A percentile compares a stretch with the other conserved stretches of the same genome.
Evolutionary conservation across 73 alveolate species (phyloP).

Genomic region (Blepharisma stoltei): DNA sequence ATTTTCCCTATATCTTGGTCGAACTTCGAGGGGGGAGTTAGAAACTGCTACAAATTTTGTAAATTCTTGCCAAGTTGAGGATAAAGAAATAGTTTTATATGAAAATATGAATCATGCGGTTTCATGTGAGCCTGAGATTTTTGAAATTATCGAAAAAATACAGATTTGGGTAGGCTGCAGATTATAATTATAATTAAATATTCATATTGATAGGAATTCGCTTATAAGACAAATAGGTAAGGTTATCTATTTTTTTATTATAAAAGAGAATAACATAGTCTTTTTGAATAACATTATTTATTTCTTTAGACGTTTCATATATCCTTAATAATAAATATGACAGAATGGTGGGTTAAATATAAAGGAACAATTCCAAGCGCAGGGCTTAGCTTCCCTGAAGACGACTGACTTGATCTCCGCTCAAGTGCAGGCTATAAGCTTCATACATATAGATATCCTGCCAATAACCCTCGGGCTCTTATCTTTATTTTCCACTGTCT

Average conservation of each 20-base stretch:
- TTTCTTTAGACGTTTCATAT: too few relatives aligned
- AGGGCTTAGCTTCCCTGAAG: background rate
- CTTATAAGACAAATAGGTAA: too few relatives aligned
- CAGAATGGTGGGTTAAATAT: background rate
- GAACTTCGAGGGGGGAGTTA: too few relatives aligned
- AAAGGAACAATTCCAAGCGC: background rate
- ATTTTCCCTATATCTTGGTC: too few relatives aligned
- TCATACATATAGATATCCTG: background rate
- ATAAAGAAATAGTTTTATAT: background rate
- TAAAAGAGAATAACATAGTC: too few relatives aligned
- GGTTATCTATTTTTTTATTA: too few relatives aligned
- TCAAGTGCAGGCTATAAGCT: background rate
- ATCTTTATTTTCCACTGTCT: background rate
- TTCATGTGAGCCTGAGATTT: background rate
- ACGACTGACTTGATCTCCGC: background rate
- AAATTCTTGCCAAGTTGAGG: background rate
- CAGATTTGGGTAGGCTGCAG: background rate
- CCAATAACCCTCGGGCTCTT: background rate
- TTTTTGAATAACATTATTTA: too few relatives aligned
- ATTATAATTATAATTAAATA: too few relatives aligned
- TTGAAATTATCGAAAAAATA: background rate
- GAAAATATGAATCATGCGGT: constrained; percentile 10
- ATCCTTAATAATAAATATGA: background rate
- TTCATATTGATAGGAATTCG: too few relatives aligned
- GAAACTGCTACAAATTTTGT: background rate